Percentiles rank a stretch among this genome's conserved stretches.
phyloP scores from a whole-genome alignment of 139 green algal genomes.

The Tetradesmus lagerheimii region DNA sequence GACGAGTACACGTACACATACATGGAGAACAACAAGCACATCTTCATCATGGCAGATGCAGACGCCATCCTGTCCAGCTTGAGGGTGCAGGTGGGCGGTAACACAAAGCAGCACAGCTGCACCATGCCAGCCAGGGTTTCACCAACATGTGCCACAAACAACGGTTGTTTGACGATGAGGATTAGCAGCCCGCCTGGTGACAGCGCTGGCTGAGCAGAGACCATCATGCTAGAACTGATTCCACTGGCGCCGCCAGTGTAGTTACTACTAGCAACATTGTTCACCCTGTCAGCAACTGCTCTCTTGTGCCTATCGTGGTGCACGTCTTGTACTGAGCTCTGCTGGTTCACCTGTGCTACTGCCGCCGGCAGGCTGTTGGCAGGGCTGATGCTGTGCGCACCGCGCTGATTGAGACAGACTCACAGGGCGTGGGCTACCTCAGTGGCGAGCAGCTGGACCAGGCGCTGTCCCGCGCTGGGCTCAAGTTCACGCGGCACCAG shows the following conservation, averaged over 20 bases:
- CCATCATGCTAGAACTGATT: too few species aligned
- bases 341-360: not conserved
- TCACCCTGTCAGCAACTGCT: too few species aligned
- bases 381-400: conserved; percentile 60
- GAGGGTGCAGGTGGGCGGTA: conserved; percentile 54
- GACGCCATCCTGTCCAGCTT: conserved; percentile 64
- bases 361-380: not conserved
- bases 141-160: too few species aligned
- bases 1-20: conserved; percentile 92
- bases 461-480: conserved; percentile 53
- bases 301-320: too few species aligned
- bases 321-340: too few species aligned
- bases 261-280: too few species aligned
- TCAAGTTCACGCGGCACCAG: conserved; percentile 82
- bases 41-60: conserved; percentile 80
- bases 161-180: too few species aligned
- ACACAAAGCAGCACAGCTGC: not conserved
- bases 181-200: too few species aligned
- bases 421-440: conserved; percentile 57
- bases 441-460: conserved; percentile 60
- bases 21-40: conserved; percentile 91
- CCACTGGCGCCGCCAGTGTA: too few species aligned
- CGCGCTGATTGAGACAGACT: conserved; percentile 72
- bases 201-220: too few species aligned
- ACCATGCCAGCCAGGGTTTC: not conserved